A percentile compares a stretch with the other conserved stretches of the same genome.
Conservation (phyloP, 1,139 yeast genomes). For the Pichia sp. region DNA sequence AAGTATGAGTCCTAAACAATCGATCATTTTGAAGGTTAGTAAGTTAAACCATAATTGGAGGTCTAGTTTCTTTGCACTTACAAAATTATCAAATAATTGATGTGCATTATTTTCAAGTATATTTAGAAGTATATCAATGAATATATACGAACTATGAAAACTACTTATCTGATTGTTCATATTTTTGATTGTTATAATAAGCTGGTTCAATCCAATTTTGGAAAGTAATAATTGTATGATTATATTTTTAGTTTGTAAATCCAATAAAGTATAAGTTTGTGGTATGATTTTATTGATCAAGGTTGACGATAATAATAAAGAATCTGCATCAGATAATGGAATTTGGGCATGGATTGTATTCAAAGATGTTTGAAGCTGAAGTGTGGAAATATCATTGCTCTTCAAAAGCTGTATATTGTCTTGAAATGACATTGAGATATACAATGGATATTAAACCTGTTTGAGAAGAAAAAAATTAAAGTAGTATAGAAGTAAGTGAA, state of each 20-base stretch:
- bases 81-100: background rate
- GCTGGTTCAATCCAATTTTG: conserved; percentile 5
- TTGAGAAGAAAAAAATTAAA: background rate
- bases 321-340: conserved; percentile 6
- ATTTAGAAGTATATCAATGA: conserved; percentile 2
- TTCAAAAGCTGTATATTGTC: background rate
- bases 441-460: too few relatives aligned
- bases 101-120: background rate
- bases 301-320: conserved; percentile 5
- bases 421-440: background rate
- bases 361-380: conserved; percentile 8
- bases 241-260: background rate
- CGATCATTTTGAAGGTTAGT: conserved; percentile 4
- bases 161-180: background rate
- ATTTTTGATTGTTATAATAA: conserved; percentile 2
- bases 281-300: conserved; percentile 12
- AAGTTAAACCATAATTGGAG: conserved; percentile 3
- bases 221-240: conserved; percentile 2
- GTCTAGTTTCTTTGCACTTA: background rate
- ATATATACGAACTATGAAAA: background rate
- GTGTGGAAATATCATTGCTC: conserved; percentile 4
- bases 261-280: conserved; percentile 11
- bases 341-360: conserved; percentile 8
- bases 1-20: background rate
- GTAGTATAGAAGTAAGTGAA: background rate